Percentiles rank a stretch among this genome's conserved stretches.
These are phyloP conservation scores for Globisporangium cederbergense DNA, from an alignment of 352 stramenopile species.

Conservation along the genomic window DNA sequence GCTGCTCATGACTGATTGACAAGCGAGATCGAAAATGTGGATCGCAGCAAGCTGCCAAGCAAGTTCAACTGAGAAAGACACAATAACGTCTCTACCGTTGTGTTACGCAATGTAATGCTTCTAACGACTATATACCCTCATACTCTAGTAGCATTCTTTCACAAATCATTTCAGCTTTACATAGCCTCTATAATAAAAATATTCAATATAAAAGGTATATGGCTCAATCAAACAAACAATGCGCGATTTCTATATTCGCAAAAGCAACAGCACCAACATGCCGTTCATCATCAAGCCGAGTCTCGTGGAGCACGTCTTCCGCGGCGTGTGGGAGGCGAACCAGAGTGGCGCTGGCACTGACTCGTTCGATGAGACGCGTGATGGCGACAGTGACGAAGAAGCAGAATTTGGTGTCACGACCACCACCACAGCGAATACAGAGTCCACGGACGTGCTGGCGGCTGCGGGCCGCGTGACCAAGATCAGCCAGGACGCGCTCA, in stretches of 20 bases:
- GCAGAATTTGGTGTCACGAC: conserved; percentile 28
- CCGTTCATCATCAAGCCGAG: conserved; percentile 44
- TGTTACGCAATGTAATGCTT: neutral
- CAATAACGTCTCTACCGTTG: neutral
- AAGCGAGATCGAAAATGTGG: neutral
- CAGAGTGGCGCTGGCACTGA: neutral
- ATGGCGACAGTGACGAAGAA: conserved; percentile 39
- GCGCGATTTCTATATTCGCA: neutral
- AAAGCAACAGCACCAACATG: conserved; percentile 7
- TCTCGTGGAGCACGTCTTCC: conserved; percentile 75
- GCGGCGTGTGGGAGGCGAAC: conserved; percentile 46
- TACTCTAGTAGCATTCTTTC: no score
- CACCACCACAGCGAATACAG: conserved; percentile 2
- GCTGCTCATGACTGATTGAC: conserved; percentile 20
- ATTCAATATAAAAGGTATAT: neutral
- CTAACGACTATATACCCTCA: no score
- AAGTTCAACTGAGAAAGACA: neutral
- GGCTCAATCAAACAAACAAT: no score
- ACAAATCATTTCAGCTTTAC: neutral
- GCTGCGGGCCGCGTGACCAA: conserved; percentile 51
- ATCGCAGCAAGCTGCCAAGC: neutral
- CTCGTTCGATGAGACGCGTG: conserved; percentile 23
- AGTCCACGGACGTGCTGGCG: conserved; percentile 10
- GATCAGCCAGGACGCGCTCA: conserved; percentile 71
- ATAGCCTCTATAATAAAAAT: neutral